A percentile compares a stretch with the other conserved stretches of the same genome.
phyloP scores from a whole-genome alignment of 75 land plant genomes.

The Isoetes taiwanensis region DNA sequence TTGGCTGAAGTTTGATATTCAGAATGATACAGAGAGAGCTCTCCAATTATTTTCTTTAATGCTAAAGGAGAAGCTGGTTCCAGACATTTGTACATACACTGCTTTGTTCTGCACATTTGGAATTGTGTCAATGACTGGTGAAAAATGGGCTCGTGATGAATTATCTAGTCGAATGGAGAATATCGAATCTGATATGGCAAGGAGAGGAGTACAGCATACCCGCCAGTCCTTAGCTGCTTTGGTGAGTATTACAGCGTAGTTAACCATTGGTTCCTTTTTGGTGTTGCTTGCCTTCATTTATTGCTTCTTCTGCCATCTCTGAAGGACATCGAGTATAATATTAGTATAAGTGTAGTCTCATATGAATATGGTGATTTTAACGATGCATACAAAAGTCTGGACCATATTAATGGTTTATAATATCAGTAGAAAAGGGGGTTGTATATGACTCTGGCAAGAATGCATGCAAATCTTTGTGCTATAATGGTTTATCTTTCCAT shows the following conservation, averaged over 20 bases:
- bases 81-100: slow-evolving; percentile 28
- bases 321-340: too few relatives aligned
- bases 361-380: too few relatives aligned
- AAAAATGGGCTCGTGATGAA: slow-evolving; percentile 18
- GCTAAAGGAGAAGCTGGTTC: slow-evolving; percentile 12
- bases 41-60: slow-evolving; percentile 20
- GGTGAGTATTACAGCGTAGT: slow-evolving; percentile 9
- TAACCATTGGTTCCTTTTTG: slow-evolving; percentile 19
- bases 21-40: slow-evolving; percentile 27
- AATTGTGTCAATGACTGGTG: slow-evolving; percentile 7
- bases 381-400: too few relatives aligned
- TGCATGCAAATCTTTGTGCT: too few relatives aligned
- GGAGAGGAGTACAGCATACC: slow-evolving; percentile 16
- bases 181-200: slow-evolving; percentile 25
- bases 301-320: too few relatives aligned
- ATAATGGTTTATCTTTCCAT: too few relatives aligned
- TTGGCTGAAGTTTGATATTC: too few relatives aligned
- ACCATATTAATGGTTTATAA: too few relatives aligned
- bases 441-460: too few relatives aligned
- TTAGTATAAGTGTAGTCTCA: background rate
- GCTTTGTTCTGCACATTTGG: slow-evolving; percentile 21
- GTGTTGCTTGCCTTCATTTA: slow-evolving; percentile 28
- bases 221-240: slow-evolving; percentile 24
- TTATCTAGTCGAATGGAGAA: slow-evolving; percentile 15
- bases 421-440: too few relatives aligned